Conservation (phyloP, 768 basidiomycete species). For the Leccinum obscurum region DNA sequence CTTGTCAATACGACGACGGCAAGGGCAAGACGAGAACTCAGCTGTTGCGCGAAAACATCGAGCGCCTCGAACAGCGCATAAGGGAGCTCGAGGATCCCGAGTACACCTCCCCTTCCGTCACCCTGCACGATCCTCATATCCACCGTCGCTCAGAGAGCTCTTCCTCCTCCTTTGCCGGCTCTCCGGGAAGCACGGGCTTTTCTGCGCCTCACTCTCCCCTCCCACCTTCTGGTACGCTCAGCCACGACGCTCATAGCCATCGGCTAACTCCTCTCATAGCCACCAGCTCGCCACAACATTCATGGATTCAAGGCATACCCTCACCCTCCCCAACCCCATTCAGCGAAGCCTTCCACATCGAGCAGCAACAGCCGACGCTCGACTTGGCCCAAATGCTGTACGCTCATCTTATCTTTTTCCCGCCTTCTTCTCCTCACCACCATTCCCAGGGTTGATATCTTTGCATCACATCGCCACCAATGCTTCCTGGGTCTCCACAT, state of each 20-base stretch:
- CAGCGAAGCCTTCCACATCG: constrained; percentile 48
- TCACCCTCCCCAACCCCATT: constrained; percentile 57
- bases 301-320: constrained; percentile 49
- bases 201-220: constrained; percentile 61
- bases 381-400: constrained; percentile 72
- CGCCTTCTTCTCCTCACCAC: constrained; percentile 8
- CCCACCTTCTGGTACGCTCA: constrained; percentile 48
- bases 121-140: constrained; percentile 66
- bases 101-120: constrained; percentile 65
- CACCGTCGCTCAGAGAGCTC: constrained; percentile 46
- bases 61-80: constrained; percentile 68
- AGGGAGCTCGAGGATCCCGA: constrained; percentile 77
- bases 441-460: constrained; percentile 63
- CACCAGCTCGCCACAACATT: constrained; percentile 49
- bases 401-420: constrained; percentile 24
- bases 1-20: constrained; percentile 82
- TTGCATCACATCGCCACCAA: constrained; percentile 73
- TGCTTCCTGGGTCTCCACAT: constrained; percentile 71
- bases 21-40: constrained; percentile 83
- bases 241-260: neutral
- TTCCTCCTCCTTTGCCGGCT: constrained; percentile 50
- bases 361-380: constrained; percentile 48
- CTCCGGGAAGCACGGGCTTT: constrained; percentile 51
- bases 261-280: constrained; percentile 30
- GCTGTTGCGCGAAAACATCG: constrained; percentile 74